These are phyloP conservation scores for Pholiota microspora DNA, from an alignment of 768 basidiomycete genomes.

Conservation along the genomic window DNA sequence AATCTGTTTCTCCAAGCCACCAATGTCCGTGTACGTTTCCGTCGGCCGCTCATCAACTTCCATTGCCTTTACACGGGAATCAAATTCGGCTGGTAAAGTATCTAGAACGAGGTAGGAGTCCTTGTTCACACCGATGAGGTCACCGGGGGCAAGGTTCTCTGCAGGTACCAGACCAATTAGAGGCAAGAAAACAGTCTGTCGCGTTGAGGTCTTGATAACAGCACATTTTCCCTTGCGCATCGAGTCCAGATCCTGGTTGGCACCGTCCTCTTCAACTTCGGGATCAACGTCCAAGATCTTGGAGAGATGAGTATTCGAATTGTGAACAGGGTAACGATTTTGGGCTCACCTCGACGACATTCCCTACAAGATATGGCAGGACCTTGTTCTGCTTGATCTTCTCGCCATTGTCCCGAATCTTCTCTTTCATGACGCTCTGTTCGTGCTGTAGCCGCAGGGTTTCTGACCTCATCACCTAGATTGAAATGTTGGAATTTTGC, in stretches of 20 bases:
- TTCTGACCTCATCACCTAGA: constrained; percentile 97
- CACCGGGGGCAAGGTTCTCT: constrained; percentile 84
- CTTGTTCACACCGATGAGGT: constrained; percentile 98
- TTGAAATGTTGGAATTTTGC: background rate
- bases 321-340: background rate
- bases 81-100: constrained; percentile 94
- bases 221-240: constrained; percentile 98
- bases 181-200: constrained; percentile 98
- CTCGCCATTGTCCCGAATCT: constrained; percentile 96
- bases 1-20: constrained; percentile 98
- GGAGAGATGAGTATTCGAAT: constrained; percentile 3
- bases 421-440: constrained; percentile 95
- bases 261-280: constrained; percentile 91
- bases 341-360: constrained; percentile 86
- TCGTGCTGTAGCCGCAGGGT: constrained; percentile 90
- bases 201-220: constrained; percentile 97
- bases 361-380: constrained; percentile 94
- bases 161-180: constrained; percentile 96
- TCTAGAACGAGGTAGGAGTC: constrained; percentile 98
- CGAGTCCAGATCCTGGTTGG: constrained; percentile 93
- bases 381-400: constrained; percentile 99
- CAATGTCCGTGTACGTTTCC: constrained; percentile 96
- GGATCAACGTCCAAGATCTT: constrained; percentile 95
- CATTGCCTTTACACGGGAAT: constrained; percentile 99
- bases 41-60: constrained; percentile 98